Percentiles rank a stretch among this genome's conserved stretches.
These are phyloP conservation scores for Cordyceps farinosa DNA, from an alignment of 2,329 filamentous ascomycete genomes.

Conservation along the genomic window DNA sequence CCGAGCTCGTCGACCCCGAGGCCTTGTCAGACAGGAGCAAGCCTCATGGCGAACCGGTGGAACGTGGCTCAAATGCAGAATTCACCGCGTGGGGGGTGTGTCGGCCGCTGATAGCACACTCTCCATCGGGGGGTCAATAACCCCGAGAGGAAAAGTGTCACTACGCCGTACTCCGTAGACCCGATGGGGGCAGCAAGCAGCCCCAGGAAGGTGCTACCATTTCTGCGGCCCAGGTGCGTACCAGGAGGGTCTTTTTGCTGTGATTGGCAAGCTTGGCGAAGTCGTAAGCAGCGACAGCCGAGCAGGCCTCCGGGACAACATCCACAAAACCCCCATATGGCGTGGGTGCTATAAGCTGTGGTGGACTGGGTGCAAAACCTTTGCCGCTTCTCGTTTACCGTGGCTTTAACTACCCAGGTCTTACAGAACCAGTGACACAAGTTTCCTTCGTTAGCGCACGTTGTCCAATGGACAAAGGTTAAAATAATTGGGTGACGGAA, in stretches of 20 bases:
- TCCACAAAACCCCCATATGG: background rate
- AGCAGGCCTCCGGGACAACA: background rate
- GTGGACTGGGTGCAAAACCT: background rate
- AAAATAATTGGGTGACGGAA: background rate
- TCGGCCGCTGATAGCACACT: background rate
- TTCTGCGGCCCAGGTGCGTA: background rate
- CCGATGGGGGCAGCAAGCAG: background rate
- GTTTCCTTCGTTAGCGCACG: background rate
- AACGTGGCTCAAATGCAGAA: background rate
- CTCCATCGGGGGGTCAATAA: background rate
- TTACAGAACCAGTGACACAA: background rate
- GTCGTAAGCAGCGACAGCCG: slow-evolving; percentile 15
- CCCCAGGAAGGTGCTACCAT: background rate
- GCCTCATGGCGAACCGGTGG: background rate
- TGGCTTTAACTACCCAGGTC: background rate
- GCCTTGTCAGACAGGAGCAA: background rate
- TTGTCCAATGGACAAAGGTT: background rate
- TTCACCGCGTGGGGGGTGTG: slow-evolving; percentile 1
- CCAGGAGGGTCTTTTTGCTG: background rate
- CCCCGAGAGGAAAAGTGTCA: background rate
- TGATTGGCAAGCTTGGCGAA: slow-evolving; percentile 11
- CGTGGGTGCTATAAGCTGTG: background rate
- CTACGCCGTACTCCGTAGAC: slow-evolving; percentile 1
- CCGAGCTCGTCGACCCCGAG: background rate
- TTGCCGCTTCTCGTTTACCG: slow-evolving; percentile 3